Evolutionary conservation across 306 rosid species (phyloP), one percentile per base, ranked within the genome.

Genomic region (Datisca glomerata): DNA sequence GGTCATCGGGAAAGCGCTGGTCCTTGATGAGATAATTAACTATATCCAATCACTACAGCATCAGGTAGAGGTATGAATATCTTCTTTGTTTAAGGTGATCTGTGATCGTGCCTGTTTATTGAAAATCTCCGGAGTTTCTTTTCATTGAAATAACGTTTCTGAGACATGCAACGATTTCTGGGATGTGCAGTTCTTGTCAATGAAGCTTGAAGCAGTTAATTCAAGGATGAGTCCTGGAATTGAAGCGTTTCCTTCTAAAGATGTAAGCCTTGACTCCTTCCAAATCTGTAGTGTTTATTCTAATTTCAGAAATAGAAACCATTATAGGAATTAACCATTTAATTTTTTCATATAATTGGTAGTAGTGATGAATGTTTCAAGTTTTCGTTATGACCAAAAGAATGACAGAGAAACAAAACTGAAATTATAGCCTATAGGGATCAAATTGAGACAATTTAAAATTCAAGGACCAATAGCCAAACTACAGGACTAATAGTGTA

Each of bases 181-280:
- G 47, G 73, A 27, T 57, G 47, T 43, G 38, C 84, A 86, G 96
- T 86, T 86, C 71, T 74, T 86, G 60, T 86, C 96, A 1, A 81
- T 81, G 96, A 86, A 86, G 79, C 85, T 86, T 16, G 96, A 86
- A 73, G 78, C 87, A 45, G 94, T 86, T 38, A 81, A 81, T 67
- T 43, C 96, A 28, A 71, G 93, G 61, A 3, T 68, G 64, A 51
- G 63, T 47, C 85, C 93, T 39, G 70, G 73, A 21, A 64, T 81
- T 18, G 94, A 86, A 44, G 72, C 60, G 39, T 79, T 81, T 66
- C 81, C 94, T 51, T 57, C 85, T 51, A 79, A 81, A 81, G 86
- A 73, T 61, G 94, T 73, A 71, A 76, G 86, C n/a, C n/a, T n/a
- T n/a, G n/a, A n/a, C n/a, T n/a, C n/a, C n/a, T n/a, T 52, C 35